Conservation (phyloP, 352 stramenopile genomes). For the Phytophthora aleatoria region DNA sequence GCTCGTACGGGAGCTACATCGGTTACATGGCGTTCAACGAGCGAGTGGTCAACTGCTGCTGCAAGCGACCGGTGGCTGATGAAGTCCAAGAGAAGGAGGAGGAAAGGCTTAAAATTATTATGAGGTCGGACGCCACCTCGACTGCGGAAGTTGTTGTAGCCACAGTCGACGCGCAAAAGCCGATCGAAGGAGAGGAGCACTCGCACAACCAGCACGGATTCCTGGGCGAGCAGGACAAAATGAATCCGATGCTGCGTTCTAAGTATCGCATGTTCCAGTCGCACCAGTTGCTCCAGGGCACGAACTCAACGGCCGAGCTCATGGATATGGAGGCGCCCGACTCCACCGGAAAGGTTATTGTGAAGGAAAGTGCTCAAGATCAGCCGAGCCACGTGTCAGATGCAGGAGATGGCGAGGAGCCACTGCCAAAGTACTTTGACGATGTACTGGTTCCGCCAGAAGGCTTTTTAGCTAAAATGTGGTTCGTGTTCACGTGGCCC, state of each 20-base stretch:
- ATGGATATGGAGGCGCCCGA: constrained; percentile 15
- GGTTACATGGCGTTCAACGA: constrained; percentile 79
- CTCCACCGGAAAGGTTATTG: constrained; percentile 5
- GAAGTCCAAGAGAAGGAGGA: constrained; percentile 16
- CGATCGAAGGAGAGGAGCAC: constrained; percentile 16
- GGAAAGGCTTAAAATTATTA: constrained; percentile 8
- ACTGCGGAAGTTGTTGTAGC: constrained; percentile 17
- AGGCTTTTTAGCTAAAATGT: constrained; percentile 53
- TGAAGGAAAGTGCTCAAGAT: constrained; percentile 9
- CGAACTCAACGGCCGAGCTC: constrained; percentile 12
- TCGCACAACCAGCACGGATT: constrained; percentile 30
- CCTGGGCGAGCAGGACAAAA: constrained; percentile 45
- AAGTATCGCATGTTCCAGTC: constrained; percentile 80
- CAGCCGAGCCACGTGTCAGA: constrained; percentile 9
- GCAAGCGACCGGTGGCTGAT: constrained; percentile 48
- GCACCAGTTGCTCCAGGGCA: constrained; percentile 38
- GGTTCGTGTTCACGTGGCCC: constrained; percentile 67
- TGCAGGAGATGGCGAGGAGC: constrained; percentile 26
- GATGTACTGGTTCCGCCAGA: constrained; percentile 50
- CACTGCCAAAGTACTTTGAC: constrained; percentile 64
- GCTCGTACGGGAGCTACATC: constrained; percentile 73
- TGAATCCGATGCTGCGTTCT: constrained; percentile 64
- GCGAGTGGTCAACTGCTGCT: constrained; percentile 57
- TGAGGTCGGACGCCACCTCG: constrained; percentile 6
- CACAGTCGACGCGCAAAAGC: constrained; percentile 16